Evolutionary conservation across 305 asterid species (phyloP).

Genomic region (Fraxinus floribunda): DNA sequence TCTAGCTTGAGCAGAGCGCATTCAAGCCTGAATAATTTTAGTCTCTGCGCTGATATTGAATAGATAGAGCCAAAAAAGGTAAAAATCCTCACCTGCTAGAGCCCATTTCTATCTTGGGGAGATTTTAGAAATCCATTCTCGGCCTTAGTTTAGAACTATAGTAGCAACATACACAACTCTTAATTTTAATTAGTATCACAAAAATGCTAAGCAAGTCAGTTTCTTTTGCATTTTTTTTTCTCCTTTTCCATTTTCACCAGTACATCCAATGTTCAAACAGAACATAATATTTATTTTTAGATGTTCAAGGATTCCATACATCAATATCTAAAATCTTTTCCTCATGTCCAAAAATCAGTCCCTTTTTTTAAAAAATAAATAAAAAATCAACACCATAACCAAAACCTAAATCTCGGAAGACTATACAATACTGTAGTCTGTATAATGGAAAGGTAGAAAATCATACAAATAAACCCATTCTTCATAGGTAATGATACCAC

Average conservation of each 20-base stretch:
- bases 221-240: not conserved
- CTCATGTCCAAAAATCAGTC: not conserved
- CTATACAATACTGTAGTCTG: not conserved
- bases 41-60: not conserved
- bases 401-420: constrained; percentile 2
- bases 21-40: not conserved
- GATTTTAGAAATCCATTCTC: not conserved
- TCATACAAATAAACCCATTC: not conserved
- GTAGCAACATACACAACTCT: not conserved
- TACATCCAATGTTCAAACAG: constrained; percentile 5
- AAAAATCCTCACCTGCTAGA: not conserved
- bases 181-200: not conserved
- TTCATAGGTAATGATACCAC: not conserved
- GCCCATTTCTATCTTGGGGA: not conserved
- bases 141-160: not conserved
- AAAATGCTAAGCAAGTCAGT: not conserved
- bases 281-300: not conserved
- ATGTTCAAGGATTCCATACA: not conserved
- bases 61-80: not conserved
- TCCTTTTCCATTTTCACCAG: constrained; percentile 2
- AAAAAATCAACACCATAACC: not conserved
- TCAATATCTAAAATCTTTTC: not conserved
- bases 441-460: not conserved
- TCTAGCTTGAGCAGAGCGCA: not conserved
- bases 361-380: not conserved